These are phyloP conservation scores for Beta lomatogona DNA, from an alignment of 179 eudicot species.

Conservation along the genomic window DNA sequence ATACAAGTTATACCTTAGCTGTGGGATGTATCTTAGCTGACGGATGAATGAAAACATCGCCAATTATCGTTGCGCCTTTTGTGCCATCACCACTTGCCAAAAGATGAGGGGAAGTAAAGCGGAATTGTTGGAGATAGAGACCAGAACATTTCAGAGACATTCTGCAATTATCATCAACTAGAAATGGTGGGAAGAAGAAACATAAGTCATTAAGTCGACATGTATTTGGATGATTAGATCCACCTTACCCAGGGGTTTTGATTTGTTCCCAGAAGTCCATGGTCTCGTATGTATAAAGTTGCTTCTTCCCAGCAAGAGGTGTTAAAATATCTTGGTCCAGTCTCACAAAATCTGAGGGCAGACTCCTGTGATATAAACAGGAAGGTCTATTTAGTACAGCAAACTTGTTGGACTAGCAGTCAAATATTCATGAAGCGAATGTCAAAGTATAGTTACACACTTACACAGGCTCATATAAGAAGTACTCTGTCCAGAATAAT, in stretches of 20 bases:
- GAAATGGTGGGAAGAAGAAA: constrained; percentile 2
- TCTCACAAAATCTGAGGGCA: constrained; percentile 75
- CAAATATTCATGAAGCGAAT: not conserved
- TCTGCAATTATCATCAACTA: constrained; percentile 39
- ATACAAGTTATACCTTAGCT: constrained; percentile 63
- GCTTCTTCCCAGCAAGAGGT: constrained; percentile 94
- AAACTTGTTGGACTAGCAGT: not conserved
- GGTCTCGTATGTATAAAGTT: constrained; percentile 86
- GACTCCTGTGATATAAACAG: constrained; percentile 49
- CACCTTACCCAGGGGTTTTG: constrained; percentile 85
- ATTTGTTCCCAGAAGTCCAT: constrained; percentile 98
- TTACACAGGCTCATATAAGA: not conserved
- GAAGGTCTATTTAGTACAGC: not conserved
- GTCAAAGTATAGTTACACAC: not conserved
- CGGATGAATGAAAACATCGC: constrained; percentile 96
- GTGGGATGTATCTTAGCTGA: constrained; percentile 93
- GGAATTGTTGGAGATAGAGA: constrained; percentile 78
- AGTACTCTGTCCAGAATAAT: not conserved
- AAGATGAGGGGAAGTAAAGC: constrained; percentile 62
- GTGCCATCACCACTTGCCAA: constrained; percentile 86
- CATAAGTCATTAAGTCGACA: not conserved
- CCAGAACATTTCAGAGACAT: constrained; percentile 92
- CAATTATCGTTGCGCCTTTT: constrained; percentile 60
- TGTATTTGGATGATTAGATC: not conserved
- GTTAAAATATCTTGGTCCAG: constrained; percentile 95